Evolutionary conservation across 1,284 basidiomycete genomes (phyloP), one percentile per base, ranked within the genome.

Genomic region (Hemileia vastatrix): DNA sequence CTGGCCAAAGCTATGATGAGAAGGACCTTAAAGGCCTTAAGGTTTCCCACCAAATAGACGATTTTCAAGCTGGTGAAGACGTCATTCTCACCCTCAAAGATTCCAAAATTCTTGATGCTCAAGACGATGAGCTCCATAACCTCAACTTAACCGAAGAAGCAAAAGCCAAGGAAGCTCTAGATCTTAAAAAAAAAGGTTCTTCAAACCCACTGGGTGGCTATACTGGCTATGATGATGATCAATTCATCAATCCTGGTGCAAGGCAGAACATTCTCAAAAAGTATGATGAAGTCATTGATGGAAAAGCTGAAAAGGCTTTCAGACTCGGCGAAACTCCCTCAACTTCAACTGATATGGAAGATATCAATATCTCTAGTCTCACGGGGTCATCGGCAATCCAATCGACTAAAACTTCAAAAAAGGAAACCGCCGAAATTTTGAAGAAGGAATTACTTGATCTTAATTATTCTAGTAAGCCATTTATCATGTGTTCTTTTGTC

Each of bases 41-140:
- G 81, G 95, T 99, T 73, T 86, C 83, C 77, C 95, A 99, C 78
- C 90, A 90, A 79, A 84, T 94, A 64, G 88, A 94, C 64, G 87
- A 83, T 65, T 82, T 96, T 77, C 86, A 86, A 64, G 90, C 92
- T 76, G 94, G 95, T 68, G 88, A 95, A 77, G 92, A 90, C 68
- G 84, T 86, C 66, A 89, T 98, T 78, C 85, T 99, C 68, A 99
- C 95, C 1, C 80, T 99, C 71, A 93, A 94, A 82, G 95, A 99
- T 75, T 87, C 86, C 70, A 84, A 88, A 40, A 87, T 99, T 60
- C 84, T 98, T 32, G 92, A 90, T 70, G 88, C 89, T 65, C 92
- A 95, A 23, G 58, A 61, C 32, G 58, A 61, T 32, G 58, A 61
- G 36, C 33, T 61, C 19, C 51, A 61, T 19, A 61, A 61, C 43